These are phyloP conservation scores for Coniferiporia sulphurascens DNA, from an alignment of 1,284 basidiomycete species.

Conservation along the genomic window DNA sequence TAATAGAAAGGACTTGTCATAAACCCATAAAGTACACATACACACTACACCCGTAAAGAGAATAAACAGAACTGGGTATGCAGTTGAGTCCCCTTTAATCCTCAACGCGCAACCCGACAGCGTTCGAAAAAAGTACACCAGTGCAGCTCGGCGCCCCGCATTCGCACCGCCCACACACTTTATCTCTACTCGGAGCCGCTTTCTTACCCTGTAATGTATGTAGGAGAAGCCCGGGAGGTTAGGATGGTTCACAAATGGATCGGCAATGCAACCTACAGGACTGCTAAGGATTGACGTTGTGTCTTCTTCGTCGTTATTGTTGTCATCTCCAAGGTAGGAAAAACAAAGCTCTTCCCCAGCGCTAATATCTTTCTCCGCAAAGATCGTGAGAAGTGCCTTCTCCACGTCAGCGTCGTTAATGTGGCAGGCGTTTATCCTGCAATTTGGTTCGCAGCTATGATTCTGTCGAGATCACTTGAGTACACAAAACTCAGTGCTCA, in stretches of 20 bases:
- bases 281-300: neutral
- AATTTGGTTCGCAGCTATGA: slow-evolving; percentile 88
- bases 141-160: slow-evolving; percentile 49
- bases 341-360: slow-evolving; percentile 78
- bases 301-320: slow-evolving; percentile 34
- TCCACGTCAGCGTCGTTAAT: slow-evolving; percentile 59
- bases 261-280: neutral
- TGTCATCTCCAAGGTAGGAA: slow-evolving; percentile 60
- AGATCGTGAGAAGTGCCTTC: slow-evolving; percentile 64
- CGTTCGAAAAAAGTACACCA: slow-evolving; percentile 25
- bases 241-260: neutral
- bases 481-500: slow-evolving; percentile 24
- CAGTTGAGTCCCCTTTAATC: too few relatives aligned
- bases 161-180: slow-evolving; percentile 46
- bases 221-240: neutral
- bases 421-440: slow-evolving; percentile 64
- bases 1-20: too few relatives aligned
- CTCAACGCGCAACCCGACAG: neutral
- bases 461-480: slow-evolving; percentile 47
- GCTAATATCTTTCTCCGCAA: slow-evolving; percentile 60
- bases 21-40: too few relatives aligned
- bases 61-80: too few relatives aligned
- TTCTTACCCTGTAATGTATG: neutral
- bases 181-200: slow-evolving; percentile 28
- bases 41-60: too few relatives aligned